Percentiles rank a stretch among this genome's conserved stretches.
Evolutionary conservation across 257 asterid species (phyloP).

Genomic region (Capsicum baccatum): DNA sequence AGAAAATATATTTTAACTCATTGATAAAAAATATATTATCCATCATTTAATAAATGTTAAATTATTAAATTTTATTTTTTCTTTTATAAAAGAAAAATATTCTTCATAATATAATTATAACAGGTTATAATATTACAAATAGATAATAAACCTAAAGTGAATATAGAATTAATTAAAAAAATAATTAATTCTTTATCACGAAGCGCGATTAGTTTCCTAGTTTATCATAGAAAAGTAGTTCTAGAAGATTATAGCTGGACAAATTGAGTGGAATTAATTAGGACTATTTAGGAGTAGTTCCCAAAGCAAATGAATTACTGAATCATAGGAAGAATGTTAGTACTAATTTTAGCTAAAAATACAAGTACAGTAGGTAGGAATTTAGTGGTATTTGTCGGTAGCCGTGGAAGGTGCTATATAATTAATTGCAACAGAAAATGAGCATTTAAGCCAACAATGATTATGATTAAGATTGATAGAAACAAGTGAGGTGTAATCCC

Average conservation of each 20-base stretch:
- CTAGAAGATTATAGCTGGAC: conserved; percentile 1
- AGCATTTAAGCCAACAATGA: not conserved
- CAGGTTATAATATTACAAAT: too few relatives aligned
- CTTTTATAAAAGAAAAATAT: too few relatives aligned
- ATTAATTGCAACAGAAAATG: not conserved
- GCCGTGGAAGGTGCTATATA: conserved; percentile 1
- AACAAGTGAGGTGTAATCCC: not conserved
- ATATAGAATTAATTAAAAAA: too few relatives aligned
- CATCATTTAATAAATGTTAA: too few relatives aligned
- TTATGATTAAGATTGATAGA: conserved; percentile 1
- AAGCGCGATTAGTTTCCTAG: too few relatives aligned
- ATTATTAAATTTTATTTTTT: too few relatives aligned
- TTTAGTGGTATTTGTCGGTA: conserved; percentile 13
- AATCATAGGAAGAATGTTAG: not conserved
- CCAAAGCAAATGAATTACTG: not conserved
- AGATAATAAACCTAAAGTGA: too few relatives aligned
- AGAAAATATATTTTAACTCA: too few relatives aligned
- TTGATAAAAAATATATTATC: too few relatives aligned
- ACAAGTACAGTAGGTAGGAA: not conserved
- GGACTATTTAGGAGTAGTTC: not conserved
- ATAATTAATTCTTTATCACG: too few relatives aligned
- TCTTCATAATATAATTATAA: too few relatives aligned
- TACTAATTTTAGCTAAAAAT: not conserved
- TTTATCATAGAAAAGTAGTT: not conserved
- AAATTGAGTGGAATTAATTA: not conserved